Evolutionary conservation across 306 rosid genomes (phyloP), one percentile per base, ranked within the genome.

Genomic region (Mucuna pruriens): DNA sequence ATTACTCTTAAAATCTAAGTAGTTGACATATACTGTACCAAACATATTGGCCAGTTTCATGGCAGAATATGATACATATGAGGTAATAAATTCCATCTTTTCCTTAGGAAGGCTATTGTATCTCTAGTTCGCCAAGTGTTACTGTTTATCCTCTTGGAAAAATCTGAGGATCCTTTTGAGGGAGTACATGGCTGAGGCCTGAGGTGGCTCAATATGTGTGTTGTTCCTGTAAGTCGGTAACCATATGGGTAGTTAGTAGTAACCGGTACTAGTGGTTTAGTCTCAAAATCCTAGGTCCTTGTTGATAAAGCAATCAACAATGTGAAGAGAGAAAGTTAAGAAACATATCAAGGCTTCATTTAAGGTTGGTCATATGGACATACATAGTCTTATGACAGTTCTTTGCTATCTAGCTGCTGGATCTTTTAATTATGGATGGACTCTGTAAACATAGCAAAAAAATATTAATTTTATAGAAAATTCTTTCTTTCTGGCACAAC

Each of bases 391-490:
- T 72, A 20, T 22, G 31, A 9, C 44, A 15, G 55, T 77, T 76
- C 69, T 73, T 85, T 82, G 66, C 63, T 44, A 51, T 8, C 12
- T 73, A 17, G 68, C 52, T 73, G 13, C 16, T 51, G 17, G 70
- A 34, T 73, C 44, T 78, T 75, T 52, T 48, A 46, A 36, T 82
- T 73, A 76, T 73, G 84, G 71, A 51, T 58, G 78, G 26, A 73
- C 58, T 45, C 67, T 77, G 23, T 26, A 57, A 33, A 73, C 76
- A 64, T 75, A 57, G 26, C 54, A 45, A 65, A 63, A 63, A 19
- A 25, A 34, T 54, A 68, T 44, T 7, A 44, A 16, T 46, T 60
- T 76, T 73, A 10, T 42, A 29, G 45, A 54, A 45, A n/a, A 44
- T 13, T 72, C 19, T 46, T 38, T 38, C 42, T 67, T 80, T 64